Conservation (phyloP, 495 filamentous ascomycete species). For the Corynascus novoguineensis region DNA sequence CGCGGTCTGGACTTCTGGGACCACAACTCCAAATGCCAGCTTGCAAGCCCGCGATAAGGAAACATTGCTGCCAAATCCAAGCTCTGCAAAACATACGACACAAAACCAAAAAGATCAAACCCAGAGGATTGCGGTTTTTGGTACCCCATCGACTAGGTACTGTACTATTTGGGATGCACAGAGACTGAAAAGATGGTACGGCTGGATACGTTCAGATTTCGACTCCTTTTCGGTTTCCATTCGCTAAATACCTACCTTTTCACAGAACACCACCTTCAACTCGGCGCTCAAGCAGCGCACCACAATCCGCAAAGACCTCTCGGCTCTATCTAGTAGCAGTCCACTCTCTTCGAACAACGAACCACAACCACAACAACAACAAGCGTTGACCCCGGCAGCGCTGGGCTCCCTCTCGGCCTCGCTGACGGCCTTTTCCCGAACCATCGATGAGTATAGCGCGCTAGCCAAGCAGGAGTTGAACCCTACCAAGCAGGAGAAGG, state of each 20-base stretch:
- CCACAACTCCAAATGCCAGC: conserved; percentile 11
- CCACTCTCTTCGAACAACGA: neutral
- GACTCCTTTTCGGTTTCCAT: neutral
- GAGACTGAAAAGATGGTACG: conserved; percentile 15
- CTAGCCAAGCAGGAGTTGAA: conserved; percentile 84
- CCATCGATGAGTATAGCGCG: conserved; percentile 85
- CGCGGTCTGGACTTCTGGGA: neutral
- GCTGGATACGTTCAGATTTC: neutral
- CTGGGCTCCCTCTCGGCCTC: conserved; percentile 61
- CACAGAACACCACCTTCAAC: conserved; percentile 86
- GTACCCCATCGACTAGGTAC: no score
- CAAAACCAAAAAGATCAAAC: neutral
- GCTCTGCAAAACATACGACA: neutral
- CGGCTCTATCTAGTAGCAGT: conserved; percentile 55
- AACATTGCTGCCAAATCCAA: neutral
- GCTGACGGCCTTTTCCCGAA: conserved; percentile 80
- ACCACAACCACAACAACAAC: conserved; percentile 38
- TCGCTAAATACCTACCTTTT: neutral
- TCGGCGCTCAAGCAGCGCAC: conserved; percentile 90
- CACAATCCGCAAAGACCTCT: conserved; percentile 77
- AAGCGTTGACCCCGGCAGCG: conserved; percentile 40
- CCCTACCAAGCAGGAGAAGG: conserved; percentile 83
- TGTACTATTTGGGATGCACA: no score
- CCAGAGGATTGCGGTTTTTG: neutral
- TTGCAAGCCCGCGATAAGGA: conserved; percentile 10